Evolutionary conservation across 257 asterid species (phyloP).

Genomic region (Knoxia roxburghii): DNA sequence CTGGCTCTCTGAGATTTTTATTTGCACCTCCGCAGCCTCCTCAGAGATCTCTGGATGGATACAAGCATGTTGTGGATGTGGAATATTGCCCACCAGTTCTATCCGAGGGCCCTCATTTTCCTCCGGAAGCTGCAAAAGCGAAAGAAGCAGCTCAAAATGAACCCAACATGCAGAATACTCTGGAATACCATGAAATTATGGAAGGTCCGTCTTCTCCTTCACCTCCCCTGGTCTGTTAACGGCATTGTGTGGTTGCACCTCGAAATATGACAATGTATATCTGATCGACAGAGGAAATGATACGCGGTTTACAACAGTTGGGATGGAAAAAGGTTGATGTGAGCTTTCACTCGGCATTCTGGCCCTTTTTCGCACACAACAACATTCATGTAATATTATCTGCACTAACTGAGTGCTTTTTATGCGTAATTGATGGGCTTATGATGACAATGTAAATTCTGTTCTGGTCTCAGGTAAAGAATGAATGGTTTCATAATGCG

Average conservation of each 20-base stretch:
- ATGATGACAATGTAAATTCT: background rate
- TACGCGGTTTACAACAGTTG: slow-evolving; percentile 65
- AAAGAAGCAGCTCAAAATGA: slow-evolving; percentile 81
- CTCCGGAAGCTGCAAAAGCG: slow-evolving; percentile 79
- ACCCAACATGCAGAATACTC: slow-evolving; percentile 45
- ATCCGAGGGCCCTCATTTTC: slow-evolving; percentile 56
- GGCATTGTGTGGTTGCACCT: background rate
- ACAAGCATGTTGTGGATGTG: slow-evolving; percentile 69
- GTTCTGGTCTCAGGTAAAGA: slow-evolving; percentile 61
- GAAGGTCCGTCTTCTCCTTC: slow-evolving; percentile 48
- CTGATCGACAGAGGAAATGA: slow-evolving; percentile 64
- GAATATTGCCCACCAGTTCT: slow-evolving; percentile 65
- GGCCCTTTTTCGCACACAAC: slow-evolving; percentile 90
- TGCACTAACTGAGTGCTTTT: background rate
- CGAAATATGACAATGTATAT: slow-evolving; percentile 9
- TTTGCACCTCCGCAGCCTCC: slow-evolving; percentile 48
- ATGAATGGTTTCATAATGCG: slow-evolving; percentile 66
- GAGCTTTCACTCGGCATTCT: slow-evolving; percentile 68
- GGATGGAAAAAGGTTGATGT: slow-evolving; percentile 90
- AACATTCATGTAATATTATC: slow-evolving; percentile 61
- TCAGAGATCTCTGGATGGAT: slow-evolving; percentile 73
- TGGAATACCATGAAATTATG: slow-evolving; percentile 72
- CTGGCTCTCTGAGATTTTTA: slow-evolving; percentile 10
- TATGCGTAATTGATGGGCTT: background rate
- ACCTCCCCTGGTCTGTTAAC: background rate